phyloP scores from a whole-genome alignment of 116 monocot genomes.

The Zostera marina region DNA sequence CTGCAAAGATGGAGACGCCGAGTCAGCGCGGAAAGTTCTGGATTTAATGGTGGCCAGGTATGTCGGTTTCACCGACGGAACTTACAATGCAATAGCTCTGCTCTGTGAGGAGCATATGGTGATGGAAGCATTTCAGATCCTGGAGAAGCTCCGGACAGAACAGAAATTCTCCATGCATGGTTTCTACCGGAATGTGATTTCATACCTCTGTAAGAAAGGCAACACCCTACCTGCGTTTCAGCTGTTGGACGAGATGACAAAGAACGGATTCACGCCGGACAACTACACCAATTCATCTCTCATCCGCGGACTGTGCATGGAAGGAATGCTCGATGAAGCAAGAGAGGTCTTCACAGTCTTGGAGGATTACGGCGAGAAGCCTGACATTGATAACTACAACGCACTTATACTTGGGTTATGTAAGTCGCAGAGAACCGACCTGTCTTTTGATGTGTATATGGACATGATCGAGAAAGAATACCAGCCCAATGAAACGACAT shows the following conservation, averaged over 20 bases:
- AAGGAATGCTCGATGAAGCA: slow-evolving; percentile 77
- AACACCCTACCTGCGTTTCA: slow-evolving; percentile 66
- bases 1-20: slow-evolving; percentile 41
- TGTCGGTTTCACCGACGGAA: slow-evolving; percentile 49
- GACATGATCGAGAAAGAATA: slow-evolving; percentile 57
- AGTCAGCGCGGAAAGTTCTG: slow-evolving; percentile 37
- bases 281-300: slow-evolving; percentile 55
- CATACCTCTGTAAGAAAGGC: slow-evolving; percentile 62
- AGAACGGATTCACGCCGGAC: slow-evolving; percentile 50
- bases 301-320: slow-evolving; percentile 66
- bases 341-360: slow-evolving; percentile 52
- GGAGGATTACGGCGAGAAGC: slow-evolving; percentile 44
- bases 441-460: slow-evolving; percentile 45
- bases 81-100: slow-evolving; percentile 66
- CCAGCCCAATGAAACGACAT: slow-evolving; percentile 60
- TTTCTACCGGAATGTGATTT: slow-evolving; percentile 52
- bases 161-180: slow-evolving; percentile 38
- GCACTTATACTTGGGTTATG: slow-evolving; percentile 64
- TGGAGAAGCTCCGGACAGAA: slow-evolving; percentile 33
- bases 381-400: slow-evolving; percentile 68
- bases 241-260: slow-evolving; percentile 52
- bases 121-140: slow-evolving; percentile 38
- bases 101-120: slow-evolving; percentile 54
- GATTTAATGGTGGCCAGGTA: slow-evolving; percentile 37
- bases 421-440: slow-evolving; percentile 62